A percentile compares a stretch with the other conserved stretches of the same genome.
Evolutionary conservation across 345 rosid genomes (phyloP).

Genomic region (Bretschneidera sinensis): DNA sequence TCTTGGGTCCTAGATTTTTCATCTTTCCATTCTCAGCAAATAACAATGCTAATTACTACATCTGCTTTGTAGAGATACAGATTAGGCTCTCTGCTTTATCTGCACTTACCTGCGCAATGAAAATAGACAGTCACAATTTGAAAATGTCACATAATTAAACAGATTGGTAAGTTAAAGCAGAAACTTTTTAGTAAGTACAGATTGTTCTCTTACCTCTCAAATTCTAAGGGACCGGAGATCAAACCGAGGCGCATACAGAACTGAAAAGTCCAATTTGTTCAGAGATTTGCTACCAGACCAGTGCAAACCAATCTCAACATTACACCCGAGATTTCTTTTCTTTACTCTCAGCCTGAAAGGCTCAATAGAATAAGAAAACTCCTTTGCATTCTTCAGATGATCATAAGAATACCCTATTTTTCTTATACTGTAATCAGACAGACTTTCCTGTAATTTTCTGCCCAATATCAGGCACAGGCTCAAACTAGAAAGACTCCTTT

Average conservation of each 20-base stretch:
- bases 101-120: not conserved
- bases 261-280: slow-evolving; percentile 23
- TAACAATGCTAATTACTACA: not conserved
- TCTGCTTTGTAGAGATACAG: not conserved
- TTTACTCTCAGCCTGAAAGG: slow-evolving; percentile 22
- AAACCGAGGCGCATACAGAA: slow-evolving; percentile 10
- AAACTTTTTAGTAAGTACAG: too few relatives aligned
- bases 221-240: not conserved
- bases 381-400: not conserved
- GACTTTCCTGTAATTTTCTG: not conserved
- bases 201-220: not conserved
- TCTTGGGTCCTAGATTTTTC: too few relatives aligned
- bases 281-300: slow-evolving; percentile 8
- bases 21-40: not conserved
- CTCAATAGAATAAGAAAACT: slow-evolving; percentile 24
- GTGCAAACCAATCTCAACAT: slow-evolving; percentile 23
- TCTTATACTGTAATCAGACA: not conserved
- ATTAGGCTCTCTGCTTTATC: not conserved
- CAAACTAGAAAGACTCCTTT: slow-evolving; percentile 32
- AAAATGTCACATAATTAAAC: too few relatives aligned
- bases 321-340: slow-evolving; percentile 19
- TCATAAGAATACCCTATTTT: not conserved
- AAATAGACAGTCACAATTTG: not conserved
- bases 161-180: too few relatives aligned
- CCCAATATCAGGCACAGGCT: slow-evolving; percentile 27